These are phyloP conservation scores for Thymus mandschuricus DNA, from an alignment of 257 asterid species.

Conservation along the genomic window DNA sequence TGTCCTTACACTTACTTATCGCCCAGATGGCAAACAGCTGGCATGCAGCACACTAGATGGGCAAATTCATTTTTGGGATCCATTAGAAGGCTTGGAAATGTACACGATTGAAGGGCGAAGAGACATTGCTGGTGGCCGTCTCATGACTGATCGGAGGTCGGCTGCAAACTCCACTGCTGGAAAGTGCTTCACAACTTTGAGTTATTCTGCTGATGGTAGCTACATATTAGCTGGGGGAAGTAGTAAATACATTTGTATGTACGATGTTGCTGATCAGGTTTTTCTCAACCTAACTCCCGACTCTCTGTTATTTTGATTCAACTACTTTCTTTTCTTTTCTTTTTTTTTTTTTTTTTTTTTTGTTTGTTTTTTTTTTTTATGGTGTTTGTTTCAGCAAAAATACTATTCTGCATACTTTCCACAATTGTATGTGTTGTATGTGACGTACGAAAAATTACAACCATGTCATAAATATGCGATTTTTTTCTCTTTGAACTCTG, in stretches of 20 bases:
- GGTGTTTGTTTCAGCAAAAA: neutral
- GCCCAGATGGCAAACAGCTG: constrained; percentile 97
- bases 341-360: neutral
- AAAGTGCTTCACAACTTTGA: constrained; percentile 88
- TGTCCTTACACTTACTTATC: constrained; percentile 83
- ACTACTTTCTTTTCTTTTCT: neutral
- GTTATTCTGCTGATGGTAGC: constrained; percentile 97
- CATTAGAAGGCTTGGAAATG: constrained; percentile 79
- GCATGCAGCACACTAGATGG: constrained; percentile 98
- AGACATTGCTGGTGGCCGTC: constrained; percentile 98
- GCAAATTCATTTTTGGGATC: constrained; percentile 96
- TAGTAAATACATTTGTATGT: constrained; percentile 95
- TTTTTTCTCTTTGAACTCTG: no score
- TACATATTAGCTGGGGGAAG: constrained; percentile 97
- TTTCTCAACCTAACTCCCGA: constrained; percentile 29
- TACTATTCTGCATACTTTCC: no score
- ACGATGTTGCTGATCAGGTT: constrained; percentile 96
- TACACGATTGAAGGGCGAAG: constrained; percentile 95
- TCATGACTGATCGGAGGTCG: constrained; percentile 94
- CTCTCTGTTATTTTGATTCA: constrained; percentile 6
- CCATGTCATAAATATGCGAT: no score
- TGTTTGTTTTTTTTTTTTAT: neutral
- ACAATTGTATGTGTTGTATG: no score
- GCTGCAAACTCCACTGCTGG: constrained; percentile 89
- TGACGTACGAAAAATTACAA: no score